Base-by-base conservation (phyloP, 2,329 filamentous ascomycete genomes). In the Neopestalotiopsis sp. region DNA sequence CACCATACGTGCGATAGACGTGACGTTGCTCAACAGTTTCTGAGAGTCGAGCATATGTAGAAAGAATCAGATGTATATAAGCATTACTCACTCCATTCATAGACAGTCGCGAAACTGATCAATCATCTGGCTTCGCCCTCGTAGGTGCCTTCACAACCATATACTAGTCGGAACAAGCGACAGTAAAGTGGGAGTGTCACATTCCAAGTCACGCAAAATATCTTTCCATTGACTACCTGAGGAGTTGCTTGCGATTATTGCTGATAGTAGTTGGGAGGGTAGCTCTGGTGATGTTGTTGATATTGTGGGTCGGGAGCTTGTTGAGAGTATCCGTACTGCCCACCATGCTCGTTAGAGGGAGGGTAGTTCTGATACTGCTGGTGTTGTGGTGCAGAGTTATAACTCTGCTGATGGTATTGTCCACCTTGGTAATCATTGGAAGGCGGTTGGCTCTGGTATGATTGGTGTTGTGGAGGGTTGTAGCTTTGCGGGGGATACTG, bases 1-100 rank as follows among this genome's bases (percentile, higher is more conserved):
- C 6, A 59, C 17, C 13, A 49, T 67, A n/a, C 65, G 65, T 17
- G 65, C 32, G 32, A 32, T 67, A 53, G 56, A 67, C 30, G 30
- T 67, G 24, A 56, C 42, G n/a, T 57, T 28, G 13, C 32, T 66
- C 32, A 63, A 63, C 13, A 38, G n/a, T 14, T n/a, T 38, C 13
- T 24, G 5, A 17, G n/a, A 20, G 9, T 24, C 30, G 30, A 24
- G 14, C 7, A 59, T 28, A 7, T 10, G 28, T 30, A 14, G 30
- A 53, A n/a, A 9, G 45, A 53, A 20, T 53, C 45, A 53, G 45
- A 53, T 20, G 20, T 53, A 12, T 17, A 53, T 53, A 24, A 53
- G 9, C 20, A 53, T 53, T 53, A 53, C 45, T 38, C 34, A 10
- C 34, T 9, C 6, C 34, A 38, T 38, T 38, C 10, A 38, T 38